Conservation (phyloP, 2,329 filamentous ascomycete genomes). For the Neopestalotiopsis clavispora region DNA sequence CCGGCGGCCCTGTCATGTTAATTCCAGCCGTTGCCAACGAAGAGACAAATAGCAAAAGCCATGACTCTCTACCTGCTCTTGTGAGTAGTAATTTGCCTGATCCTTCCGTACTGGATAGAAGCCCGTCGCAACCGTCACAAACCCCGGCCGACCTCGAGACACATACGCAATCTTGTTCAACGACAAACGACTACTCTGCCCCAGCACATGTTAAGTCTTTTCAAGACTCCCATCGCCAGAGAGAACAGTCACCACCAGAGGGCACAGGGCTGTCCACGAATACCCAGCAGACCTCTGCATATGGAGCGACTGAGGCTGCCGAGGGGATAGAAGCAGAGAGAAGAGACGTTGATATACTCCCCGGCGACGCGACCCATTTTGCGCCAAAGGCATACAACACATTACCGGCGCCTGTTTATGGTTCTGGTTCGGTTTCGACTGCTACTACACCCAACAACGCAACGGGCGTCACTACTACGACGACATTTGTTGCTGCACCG, state of each 20-base stretch:
- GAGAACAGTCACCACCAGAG: slow-evolving; percentile 19
- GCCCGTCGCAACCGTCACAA: slow-evolving; percentile 30
- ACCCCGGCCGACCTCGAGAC: slow-evolving; percentile 22
- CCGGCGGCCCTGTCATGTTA: slow-evolving; percentile 24
- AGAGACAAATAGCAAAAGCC: slow-evolving; percentile 20
- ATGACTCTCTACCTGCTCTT: slow-evolving; percentile 18
- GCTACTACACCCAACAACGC: neutral
- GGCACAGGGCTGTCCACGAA: neutral
- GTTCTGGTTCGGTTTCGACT: neutral
- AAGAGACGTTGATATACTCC: slow-evolving; percentile 4
- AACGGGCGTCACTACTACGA: neutral
- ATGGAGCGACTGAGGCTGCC: slow-evolving; percentile 15
- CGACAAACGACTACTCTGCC: slow-evolving; percentile 19
- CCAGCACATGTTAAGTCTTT: slow-evolving; percentile 32
- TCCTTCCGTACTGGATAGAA: slow-evolving; percentile 16
- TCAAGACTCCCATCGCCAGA: slow-evolving; percentile 28
- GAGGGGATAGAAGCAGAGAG: slow-evolving; percentile 10
- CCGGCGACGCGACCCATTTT: slow-evolving; percentile 11
- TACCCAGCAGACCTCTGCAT: neutral
- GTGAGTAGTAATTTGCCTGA: slow-evolving; percentile 9
- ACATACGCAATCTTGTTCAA: slow-evolving; percentile 1
- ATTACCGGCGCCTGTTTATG: neutral
- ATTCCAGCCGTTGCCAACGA: slow-evolving; percentile 35
- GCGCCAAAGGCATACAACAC: slow-evolving; percentile 5
- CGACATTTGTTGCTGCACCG: neutral